Evolutionary conservation across 2,329 filamentous ascomycete species (phyloP).

Genomic region (Nannizziopsis barbatae): DNA sequence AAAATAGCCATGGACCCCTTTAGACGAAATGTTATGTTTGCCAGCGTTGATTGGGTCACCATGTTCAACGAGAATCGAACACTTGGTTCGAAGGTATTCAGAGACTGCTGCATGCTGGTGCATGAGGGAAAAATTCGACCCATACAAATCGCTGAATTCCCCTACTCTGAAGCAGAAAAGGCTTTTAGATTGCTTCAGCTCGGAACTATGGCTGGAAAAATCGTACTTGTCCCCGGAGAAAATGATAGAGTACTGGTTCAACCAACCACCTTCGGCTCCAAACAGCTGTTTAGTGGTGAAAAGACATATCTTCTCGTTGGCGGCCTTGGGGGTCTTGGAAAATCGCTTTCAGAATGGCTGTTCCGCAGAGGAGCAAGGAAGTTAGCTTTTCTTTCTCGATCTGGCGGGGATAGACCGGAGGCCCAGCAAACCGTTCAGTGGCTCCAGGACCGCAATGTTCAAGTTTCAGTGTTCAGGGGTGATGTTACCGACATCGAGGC

Average conservation of each 20-base stretch:
- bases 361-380: slow-evolving; percentile 20
- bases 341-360: slow-evolving; percentile 19
- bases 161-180: slow-evolving; percentile 15
- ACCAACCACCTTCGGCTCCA: slow-evolving; percentile 7
- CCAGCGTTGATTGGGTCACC: slow-evolving; percentile 15
- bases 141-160: slow-evolving; percentile 11
- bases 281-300: slow-evolving; percentile 11
- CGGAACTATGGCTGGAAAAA: slow-evolving; percentile 21
- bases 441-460: slow-evolving; percentile 5
- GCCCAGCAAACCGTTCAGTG: slow-evolving; percentile 3
- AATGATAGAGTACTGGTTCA: slow-evolving; percentile 14
- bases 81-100: slow-evolving; percentile 2
- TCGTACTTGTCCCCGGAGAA: slow-evolving; percentile 15
- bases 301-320: slow-evolving; percentile 19
- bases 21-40: slow-evolving; percentile 30
- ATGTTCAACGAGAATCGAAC: slow-evolving; percentile 6
- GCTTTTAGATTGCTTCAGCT: slow-evolving; percentile 24
- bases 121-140: slow-evolving; percentile 14
- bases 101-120: slow-evolving; percentile 6
- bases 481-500: slow-evolving; percentile 9
- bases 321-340: slow-evolving; percentile 20
- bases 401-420: slow-evolving; percentile 13
- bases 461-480: slow-evolving; percentile 5
- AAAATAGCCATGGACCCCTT: slow-evolving; percentile 11
- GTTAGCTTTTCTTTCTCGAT: slow-evolving; percentile 24